Evolutionary conservation across 805 yeast species (phyloP).

Genomic region (Jamesozyma piceae): DNA sequence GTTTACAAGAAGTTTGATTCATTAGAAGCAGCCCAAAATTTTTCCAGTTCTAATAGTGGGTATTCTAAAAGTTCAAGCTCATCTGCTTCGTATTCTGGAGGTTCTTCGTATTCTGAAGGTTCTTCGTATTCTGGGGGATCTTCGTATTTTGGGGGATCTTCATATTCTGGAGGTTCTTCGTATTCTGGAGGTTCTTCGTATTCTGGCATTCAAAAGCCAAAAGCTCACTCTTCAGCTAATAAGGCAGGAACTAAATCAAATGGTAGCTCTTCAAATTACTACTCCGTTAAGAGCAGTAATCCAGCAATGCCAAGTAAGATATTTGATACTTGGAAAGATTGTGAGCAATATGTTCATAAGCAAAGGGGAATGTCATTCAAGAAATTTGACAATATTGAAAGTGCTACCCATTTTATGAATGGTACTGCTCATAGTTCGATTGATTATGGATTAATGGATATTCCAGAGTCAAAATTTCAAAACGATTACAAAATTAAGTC

Average conservation of each 20-base stretch:
- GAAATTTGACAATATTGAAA: conserved; percentile 31
- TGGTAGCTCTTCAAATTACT: conserved; percentile 11
- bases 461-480: conserved; percentile 9
- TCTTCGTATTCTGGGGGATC: not conserved
- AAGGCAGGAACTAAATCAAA: not conserved
- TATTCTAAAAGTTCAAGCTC: not conserved
- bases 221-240: not conserved
- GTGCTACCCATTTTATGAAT: conserved; percentile 29
- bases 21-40: conserved; percentile 40
- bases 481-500: conserved; percentile 5
- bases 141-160: not conserved
- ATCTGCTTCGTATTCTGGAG: not conserved
- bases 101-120: not conserved
- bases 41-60: conserved; percentile 10
- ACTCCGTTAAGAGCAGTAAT: conserved; percentile 29
- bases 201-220: not conserved
- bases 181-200: not conserved
- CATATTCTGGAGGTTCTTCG: not conserved
- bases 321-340: conserved; percentile 28
- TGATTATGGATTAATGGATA: conserved; percentile 19
- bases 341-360: conserved; percentile 25
- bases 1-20: conserved; percentile 46
- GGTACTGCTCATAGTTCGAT: conserved; percentile 10
- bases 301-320: conserved; percentile 21
- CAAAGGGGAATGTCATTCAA: conserved; percentile 35